Evolutionary conservation across 1,284 basidiomycete species (phyloP), one percentile per base, ranked within the genome.

Genomic region (Austroboletus niveus): DNA sequence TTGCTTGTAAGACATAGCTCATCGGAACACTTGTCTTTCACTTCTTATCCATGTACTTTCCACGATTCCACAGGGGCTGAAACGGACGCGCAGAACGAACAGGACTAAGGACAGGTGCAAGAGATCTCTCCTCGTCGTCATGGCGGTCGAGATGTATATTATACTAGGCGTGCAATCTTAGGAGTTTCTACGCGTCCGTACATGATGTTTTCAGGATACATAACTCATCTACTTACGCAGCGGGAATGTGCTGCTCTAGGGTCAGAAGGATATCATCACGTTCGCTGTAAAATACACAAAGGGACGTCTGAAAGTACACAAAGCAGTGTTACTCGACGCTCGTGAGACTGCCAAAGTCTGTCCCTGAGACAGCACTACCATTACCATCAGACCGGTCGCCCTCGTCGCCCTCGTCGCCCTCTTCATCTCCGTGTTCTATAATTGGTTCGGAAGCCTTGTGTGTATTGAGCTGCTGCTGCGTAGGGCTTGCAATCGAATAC

Each of bases 301-400:
- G 12, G 4, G 29, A 27, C n/a, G 45, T 42, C 24, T 50, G 38
- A 53, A 46, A 45, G 36, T 45, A 43, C 42, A 51, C 31, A 43
- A 48, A 48, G n/a, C 44, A 46, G 35, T 47, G 42, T 47, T 64
- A 82, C 61, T 84, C 81, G 47, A 84, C 77, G 60, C 81, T 82
- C 10, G 81, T 83, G 55, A 83, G 71, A 65, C 80, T 82, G 46
- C 76, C 77, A 45, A 72, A 73, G 44, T 78, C 79, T 14, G 75
- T 76, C 48, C 70, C 78, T 39, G 75, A 72, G 51, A 79, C n/a
- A 8, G 17, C 60, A 54, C 76, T 78, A 24, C 42, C 60, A 42
- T 68, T 65, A 45, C 68, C 72, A 50, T 64, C 65, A 52, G 64
- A 67, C 38, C 49, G n/a, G n/a, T n/a, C n/a, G n/a, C n/a, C n/a